Evolutionary conservation across 345 rosid genomes (phyloP).

Genomic region (Eucalyptus cloeziana): DNA sequence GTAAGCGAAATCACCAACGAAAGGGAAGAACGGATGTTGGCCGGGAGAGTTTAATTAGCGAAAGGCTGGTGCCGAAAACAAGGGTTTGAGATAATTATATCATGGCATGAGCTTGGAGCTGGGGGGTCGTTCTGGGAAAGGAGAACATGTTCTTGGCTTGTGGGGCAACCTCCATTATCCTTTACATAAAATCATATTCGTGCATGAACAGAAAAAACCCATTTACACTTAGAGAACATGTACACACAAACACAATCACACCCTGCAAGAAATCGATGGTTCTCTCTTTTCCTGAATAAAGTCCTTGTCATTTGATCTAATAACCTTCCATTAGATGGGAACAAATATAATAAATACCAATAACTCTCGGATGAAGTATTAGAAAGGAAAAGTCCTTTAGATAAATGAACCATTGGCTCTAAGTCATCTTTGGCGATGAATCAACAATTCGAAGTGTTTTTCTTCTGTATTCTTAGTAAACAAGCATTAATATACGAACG

Average conservation of each 20-base stretch:
- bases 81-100: neutral
- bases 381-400: neutral
- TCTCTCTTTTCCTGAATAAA: too few relatives aligned
- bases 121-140: neutral
- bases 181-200: too few relatives aligned
- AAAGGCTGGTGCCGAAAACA: neutral
- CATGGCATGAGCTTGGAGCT: neutral
- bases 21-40: fast-evolving
- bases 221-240: neutral
- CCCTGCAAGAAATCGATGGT: neutral
- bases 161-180: neutral
- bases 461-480: neutral
- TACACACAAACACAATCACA: neutral
- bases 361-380: too few relatives aligned
- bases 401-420: fast-evolving
- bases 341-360: neutral
- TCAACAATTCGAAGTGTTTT: neutral
- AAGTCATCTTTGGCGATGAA: fast-evolving
- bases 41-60: neutral
- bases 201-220: neutral
- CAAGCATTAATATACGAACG: fast-evolving
- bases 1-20: neutral
- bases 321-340: neutral
- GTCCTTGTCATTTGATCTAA: neutral
- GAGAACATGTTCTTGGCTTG: neutral